Base-by-base conservation (phyloP, 805 yeast genomes). In the Yarrowia bubula region DNA sequence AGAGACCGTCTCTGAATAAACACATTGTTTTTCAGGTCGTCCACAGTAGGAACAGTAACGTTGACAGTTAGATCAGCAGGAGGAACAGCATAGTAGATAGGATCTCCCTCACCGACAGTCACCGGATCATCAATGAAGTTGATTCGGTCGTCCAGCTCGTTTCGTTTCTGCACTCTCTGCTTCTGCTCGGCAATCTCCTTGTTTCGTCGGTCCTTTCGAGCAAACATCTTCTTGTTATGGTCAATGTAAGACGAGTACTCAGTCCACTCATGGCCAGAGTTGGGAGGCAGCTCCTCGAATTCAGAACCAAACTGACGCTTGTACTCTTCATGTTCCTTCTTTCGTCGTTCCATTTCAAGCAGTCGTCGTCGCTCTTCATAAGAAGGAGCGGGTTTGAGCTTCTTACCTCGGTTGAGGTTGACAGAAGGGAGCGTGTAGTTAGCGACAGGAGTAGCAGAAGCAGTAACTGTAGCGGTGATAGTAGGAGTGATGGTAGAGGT, bases 201-300 rank as follows among this genome's bases (percentile, higher is more conserved):
- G 11, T 55, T 28, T n/a, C 61, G 61, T 22, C 13, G 46, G 4
- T 55, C 61, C 38, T 55, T 55, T 8, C 47, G 46, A 31, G 46
- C 61, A 55, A 55, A 55, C 61, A 32, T 17, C 61, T 41, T 55
- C 47, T 41, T 18, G 61, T 55, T 55, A 13, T 55, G 61, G 4
- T 39, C 61, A 13, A 41, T 38, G 22, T 22, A 39, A 8, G 61
- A 55, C 2, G 61, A 55, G 31, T 39, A 55, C 13, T 41, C 38
- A 3, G 61, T 55, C 43, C 37, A 41, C 31, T 55, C 61, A 11
- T 55, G 47, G 1, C 13, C 47, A 39, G 15, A 15, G 38, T 41
- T 41, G 4, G 47, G 38, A 17, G 58, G 58, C 22, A 55, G 22
- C 17, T 39, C 47, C 15, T 55, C 61, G 38, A 11, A 55, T 1